Conservation (phyloP, 805 yeast genomes). For the Yamadazyma sp. region DNA sequence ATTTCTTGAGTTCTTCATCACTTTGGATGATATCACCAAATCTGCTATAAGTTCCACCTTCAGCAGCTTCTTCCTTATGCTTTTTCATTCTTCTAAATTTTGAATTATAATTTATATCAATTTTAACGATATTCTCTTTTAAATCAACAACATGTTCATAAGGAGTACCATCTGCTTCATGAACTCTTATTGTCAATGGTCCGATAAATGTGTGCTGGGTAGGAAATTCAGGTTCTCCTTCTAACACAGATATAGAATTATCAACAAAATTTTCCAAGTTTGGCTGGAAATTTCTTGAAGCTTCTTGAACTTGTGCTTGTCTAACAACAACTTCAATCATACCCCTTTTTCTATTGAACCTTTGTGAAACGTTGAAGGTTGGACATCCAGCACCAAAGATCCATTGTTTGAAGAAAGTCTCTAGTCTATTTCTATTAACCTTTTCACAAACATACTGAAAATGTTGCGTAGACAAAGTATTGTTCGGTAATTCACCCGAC, state of each 20-base stretch:
- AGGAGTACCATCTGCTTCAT: slow-evolving; percentile 98
- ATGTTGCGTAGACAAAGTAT: slow-evolving; percentile 74
- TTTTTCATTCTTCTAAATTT: slow-evolving; percentile 82
- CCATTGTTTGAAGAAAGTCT: slow-evolving; percentile 89
- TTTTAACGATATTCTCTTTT: slow-evolving; percentile 77
- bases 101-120: slow-evolving; percentile 94
- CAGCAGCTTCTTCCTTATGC: slow-evolving; percentile 39
- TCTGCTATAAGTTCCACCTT: slow-evolving; percentile 38
- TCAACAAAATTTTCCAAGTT: slow-evolving; percentile 41
- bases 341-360: slow-evolving; percentile 90
- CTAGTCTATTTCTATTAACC: slow-evolving; percentile 83
- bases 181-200: slow-evolving; percentile 94
- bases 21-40: slow-evolving; percentile 76
- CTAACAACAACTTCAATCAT: slow-evolving; percentile 91
- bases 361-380: slow-evolving; percentile 79
- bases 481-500: slow-evolving; percentile 86
- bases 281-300: slow-evolving; percentile 35
- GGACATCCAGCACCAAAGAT: slow-evolving; percentile 88
- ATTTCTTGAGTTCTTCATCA: slow-evolving; percentile 57
- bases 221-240: slow-evolving; percentile 37
- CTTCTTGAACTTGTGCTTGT: slow-evolving; percentile 77
- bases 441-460: slow-evolving; percentile 94
- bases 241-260: slow-evolving; percentile 42
- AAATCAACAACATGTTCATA: slow-evolving; percentile 95
- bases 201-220: slow-evolving; percentile 71